Conservation (phyloP, 139 green algal species). For the Protoeuglena noctilucae region DNA sequence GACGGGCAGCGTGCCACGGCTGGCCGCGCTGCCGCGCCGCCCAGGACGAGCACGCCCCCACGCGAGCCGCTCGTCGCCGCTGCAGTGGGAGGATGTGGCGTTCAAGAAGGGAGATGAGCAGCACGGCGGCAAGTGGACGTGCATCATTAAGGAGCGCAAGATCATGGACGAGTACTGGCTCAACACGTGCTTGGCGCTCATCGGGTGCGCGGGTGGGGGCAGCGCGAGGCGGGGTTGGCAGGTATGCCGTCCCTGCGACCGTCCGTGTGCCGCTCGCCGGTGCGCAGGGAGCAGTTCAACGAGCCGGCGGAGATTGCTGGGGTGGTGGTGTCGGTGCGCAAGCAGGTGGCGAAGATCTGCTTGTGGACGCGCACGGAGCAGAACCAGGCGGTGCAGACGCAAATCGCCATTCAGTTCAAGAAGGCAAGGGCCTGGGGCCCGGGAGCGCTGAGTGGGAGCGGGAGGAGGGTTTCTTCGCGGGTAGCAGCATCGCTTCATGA, state of each 20-base stretch:
- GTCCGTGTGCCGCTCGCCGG: neutral
- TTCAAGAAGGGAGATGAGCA: slow-evolving; percentile 35
- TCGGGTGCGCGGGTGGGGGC: neutral
- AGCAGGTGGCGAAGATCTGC: slow-evolving; percentile 28
- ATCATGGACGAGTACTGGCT: slow-evolving; percentile 86
- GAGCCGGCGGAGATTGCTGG: slow-evolving; percentile 91
- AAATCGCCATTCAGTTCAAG: slow-evolving; percentile 83
- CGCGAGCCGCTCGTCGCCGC: too few species aligned
- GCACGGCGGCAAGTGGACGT: slow-evolving; percentile 78
- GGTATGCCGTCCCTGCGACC: neutral
- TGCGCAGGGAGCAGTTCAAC: slow-evolving; percentile 92
- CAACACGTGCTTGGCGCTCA: slow-evolving; percentile 35
- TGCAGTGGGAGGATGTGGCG: slow-evolving; percentile 93
- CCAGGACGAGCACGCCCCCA: too few species aligned
- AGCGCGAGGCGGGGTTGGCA: neutral
- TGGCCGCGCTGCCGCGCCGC: too few species aligned
- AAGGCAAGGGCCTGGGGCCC: too few species aligned
- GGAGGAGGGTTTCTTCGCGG: too few species aligned
- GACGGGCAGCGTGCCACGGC: too few species aligned
- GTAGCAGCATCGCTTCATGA: too few species aligned
- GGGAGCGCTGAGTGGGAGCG: too few species aligned
- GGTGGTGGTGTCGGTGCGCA: slow-evolving; percentile 78
- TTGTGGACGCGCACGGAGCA: slow-evolving; percentile 28
- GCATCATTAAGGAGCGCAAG: slow-evolving; percentile 40
- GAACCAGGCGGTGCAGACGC: slow-evolving; percentile 46